Evolutionary conservation across 177 flowering plant species (phyloP).

Genomic region (Vitis hybrid): DNA sequence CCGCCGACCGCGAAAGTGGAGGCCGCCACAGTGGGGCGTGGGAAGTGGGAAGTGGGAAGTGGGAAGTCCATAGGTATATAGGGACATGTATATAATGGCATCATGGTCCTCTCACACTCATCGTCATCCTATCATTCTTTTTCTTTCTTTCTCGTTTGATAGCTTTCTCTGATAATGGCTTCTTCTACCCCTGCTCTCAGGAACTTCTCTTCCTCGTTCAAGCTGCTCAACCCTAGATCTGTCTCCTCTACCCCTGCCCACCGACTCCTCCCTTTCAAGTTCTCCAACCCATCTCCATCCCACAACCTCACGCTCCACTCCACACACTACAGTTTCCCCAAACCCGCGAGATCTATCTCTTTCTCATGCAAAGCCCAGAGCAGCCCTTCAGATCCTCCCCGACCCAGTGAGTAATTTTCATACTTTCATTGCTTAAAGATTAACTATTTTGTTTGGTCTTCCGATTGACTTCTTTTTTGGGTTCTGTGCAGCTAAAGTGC

Average conservation of each 20-base stretch:
- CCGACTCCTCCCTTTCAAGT: slow-evolving; percentile 6
- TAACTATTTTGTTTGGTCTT: too few relatives aligned
- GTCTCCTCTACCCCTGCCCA: neutral
- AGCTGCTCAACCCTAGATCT: slow-evolving; percentile 3
- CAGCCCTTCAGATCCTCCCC: slow-evolving; percentile 16
- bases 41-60: too few relatives aligned
- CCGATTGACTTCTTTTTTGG: neutral
- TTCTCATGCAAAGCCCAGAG: slow-evolving; percentile 36
- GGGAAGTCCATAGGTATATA: too few relatives aligned
- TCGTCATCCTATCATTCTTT: neutral
- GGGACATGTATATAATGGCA: too few relatives aligned
- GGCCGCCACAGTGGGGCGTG: too few relatives aligned
- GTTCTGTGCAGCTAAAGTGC: slow-evolving; percentile 19
- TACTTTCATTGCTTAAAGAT: neutral
- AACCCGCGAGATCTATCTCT: slow-evolving; percentile 24
- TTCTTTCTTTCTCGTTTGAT: neutral
- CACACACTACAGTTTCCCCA: neutral
- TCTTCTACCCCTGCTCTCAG: slow-evolving; percentile 17
- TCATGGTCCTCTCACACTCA: neutral
- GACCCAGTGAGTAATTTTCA: slow-evolving; percentile 10
- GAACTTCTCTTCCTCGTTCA: slow-evolving; percentile 9
- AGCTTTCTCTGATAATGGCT: neutral
- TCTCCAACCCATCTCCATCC: slow-evolving; percentile 11
- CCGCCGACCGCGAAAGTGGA: too few relatives aligned
- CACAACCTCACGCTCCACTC: neutral